Evolutionary conservation across 2,329 filamentous ascomycete genomes (phyloP), one percentile per base, ranked within the genome.

Genomic region (Myriosclerotinia curreyana): DNA sequence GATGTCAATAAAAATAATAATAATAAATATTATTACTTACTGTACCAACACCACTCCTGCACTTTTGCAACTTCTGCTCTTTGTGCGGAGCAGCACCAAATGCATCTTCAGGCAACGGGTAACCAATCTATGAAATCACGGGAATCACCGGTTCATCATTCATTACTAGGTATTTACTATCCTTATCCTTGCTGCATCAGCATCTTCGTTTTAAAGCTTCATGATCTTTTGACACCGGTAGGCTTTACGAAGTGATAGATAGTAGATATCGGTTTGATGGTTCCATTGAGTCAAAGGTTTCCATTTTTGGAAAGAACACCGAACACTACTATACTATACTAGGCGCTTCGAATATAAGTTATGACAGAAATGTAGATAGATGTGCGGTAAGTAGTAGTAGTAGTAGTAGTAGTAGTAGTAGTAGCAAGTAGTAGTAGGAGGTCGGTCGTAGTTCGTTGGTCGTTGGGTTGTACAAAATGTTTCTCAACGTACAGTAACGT

Each of bases 81-180:
- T 4, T 6, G 28, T 31, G 6, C 28, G 28, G 28, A 31, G 31
- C 46, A 38, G 58, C n/a, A 12, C 49, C 31, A 62, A 62, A 56
- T 56, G 60, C 60, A 62, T 22, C 60, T 56, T 22, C 51, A 49
- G 40, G 60, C 60, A 56, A 56, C 11, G 28, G 28, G n/a, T n/a
- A 14, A 25, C 38, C 31, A 31, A n/a, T 40, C 56, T 60, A 38
- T 28, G 5, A 17, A 55, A 38, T 38, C 31, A 36, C 51, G 42
- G 11, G 12, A 42, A 42, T 44, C 6, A n/a, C 20, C 60, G 59
- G n/a, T n/a, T 50, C 28, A 61, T 53, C 48, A 53, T 20, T 25
- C n/a, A n/a, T n/a, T n/a, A n/a, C n/a, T n/a, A n/a, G n/a, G n/a
- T n/a, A 9, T 6, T 42, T 62, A 62, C 17, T 9, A 55, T 36